Evolutionary conservation across 1,284 basidiomycete genomes (phyloP).

Genomic region (Fomitopsis betulina): DNA sequence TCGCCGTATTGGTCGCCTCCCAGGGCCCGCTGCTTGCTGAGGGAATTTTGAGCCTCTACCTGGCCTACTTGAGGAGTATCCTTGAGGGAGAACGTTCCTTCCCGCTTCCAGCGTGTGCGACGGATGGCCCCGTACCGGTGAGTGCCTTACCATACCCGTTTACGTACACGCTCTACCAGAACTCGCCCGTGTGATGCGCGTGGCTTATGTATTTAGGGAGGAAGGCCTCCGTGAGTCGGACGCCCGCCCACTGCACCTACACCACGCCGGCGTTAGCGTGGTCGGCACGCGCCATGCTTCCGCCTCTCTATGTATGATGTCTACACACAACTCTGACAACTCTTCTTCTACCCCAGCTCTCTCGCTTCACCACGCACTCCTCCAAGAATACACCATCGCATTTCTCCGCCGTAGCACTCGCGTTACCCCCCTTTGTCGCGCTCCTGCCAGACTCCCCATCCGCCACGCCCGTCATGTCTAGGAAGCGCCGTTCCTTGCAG

Average conservation of each 20-base stretch:
- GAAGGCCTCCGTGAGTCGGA: neutral
- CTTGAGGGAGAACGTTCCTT: conserved; percentile 3
- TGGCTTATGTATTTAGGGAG: conserved; percentile 6
- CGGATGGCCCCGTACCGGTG: conserved; percentile 4
- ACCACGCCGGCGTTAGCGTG: conserved; percentile 8
- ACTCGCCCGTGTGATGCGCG: conserved; percentile 9
- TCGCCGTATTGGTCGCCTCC: neutral
- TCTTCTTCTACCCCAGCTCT: conserved; percentile 1
- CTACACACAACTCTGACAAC: neutral
- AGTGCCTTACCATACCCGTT: neutral
- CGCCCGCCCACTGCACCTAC: neutral
- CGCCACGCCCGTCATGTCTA: conserved; percentile 24
- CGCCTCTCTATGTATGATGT: neutral
- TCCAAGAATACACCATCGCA: neutral
- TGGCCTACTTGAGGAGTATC: conserved; percentile 5
- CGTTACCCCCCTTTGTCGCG: neutral
- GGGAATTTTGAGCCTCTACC: conserved; percentile 1
- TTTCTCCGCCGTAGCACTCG: neutral
- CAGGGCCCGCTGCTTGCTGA: neutral
- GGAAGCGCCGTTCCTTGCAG: conserved; percentile 47
- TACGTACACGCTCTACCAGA: conserved; percentile 2
- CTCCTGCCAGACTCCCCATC: neutral
- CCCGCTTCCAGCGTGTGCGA: neutral
- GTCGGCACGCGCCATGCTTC: conserved; percentile 4
- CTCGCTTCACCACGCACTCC: neutral